Evolutionary conservation across 495 filamentous ascomycete species (phyloP).

Genomic region (Trichoderma erinaceum): DNA sequence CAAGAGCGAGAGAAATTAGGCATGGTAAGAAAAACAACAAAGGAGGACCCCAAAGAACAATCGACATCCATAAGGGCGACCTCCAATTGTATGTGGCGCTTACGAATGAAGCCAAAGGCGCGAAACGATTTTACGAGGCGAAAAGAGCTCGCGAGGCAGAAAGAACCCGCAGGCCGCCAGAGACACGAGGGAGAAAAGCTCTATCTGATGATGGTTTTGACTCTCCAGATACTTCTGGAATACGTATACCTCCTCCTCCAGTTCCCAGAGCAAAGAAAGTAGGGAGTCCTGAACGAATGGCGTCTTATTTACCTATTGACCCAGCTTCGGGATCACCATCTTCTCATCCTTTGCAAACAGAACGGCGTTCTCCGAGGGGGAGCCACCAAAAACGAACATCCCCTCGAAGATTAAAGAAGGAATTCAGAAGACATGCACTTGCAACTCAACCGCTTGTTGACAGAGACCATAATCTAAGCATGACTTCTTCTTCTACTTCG

Average conservation of each 20-base stretch:
- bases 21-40: conserved; percentile 2
- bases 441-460: background rate
- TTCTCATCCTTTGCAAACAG: background rate
- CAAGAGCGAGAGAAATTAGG: conserved; percentile 18
- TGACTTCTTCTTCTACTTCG: too few relatives aligned
- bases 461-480: background rate
- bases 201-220: too few relatives aligned
- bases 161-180: background rate
- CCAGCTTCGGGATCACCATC: background rate
- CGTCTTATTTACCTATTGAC: background rate
- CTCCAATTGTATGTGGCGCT: conserved; percentile 20
- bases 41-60: conserved; percentile 27
- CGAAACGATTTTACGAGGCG: too few relatives aligned
- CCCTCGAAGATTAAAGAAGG: background rate
- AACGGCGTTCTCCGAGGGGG: background rate
- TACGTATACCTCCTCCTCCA: too few relatives aligned
- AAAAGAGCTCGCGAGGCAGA: too few relatives aligned
- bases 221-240: too few relatives aligned
- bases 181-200: too few relatives aligned
- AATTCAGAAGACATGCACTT: background rate
- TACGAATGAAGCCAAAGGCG: conserved; percentile 17
- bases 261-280: too few relatives aligned
- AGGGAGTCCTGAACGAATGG: too few relatives aligned
- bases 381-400: background rate
- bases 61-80: conserved; percentile 36